These are phyloP conservation scores for Phlegmacium glaucopus DNA, from an alignment of 768 basidiomycete species.

Conservation along the genomic window DNA sequence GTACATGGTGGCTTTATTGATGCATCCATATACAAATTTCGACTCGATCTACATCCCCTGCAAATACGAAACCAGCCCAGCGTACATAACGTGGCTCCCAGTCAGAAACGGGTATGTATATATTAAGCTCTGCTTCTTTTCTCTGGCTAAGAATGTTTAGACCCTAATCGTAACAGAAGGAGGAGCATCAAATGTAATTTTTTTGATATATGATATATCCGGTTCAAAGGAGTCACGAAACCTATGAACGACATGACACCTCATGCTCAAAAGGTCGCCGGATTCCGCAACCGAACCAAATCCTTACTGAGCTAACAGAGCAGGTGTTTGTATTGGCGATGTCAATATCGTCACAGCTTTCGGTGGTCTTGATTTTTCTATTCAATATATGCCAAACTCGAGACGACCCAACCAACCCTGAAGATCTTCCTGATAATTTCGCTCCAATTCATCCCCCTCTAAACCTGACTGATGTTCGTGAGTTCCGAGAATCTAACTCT, in stretches of 20 bases:
- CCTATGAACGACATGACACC: slow-evolving; percentile 7
- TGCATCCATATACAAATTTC: too few species aligned
- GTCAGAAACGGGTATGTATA: too few species aligned
- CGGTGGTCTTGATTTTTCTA: not conserved
- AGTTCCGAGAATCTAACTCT: not conserved
- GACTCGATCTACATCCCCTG: too few species aligned
- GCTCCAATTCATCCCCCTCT: not conserved
- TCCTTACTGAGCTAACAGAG: not conserved
- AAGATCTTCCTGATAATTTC: not conserved
- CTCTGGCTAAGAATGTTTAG: too few species aligned
- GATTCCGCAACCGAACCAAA: slow-evolving; percentile 28
- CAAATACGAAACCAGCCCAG: too few species aligned
- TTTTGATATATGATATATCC: too few species aligned
- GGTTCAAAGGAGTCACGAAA: not conserved
- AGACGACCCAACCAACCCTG: not conserved
- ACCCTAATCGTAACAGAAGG: too few species aligned
- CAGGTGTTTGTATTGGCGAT: not conserved
- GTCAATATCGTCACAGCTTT: not conserved
- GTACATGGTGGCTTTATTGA: too few species aligned
- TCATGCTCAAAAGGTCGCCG: slow-evolving; percentile 19
- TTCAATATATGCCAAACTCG: not conserved
- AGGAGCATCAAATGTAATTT: too few species aligned
- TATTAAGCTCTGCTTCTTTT: too few species aligned
- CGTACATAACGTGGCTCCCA: too few species aligned
- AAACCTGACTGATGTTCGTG: not conserved